phyloP scores from a whole-genome alignment of 2,329 filamentous ascomycete genomes.

The Zalaria sp. region DNA sequence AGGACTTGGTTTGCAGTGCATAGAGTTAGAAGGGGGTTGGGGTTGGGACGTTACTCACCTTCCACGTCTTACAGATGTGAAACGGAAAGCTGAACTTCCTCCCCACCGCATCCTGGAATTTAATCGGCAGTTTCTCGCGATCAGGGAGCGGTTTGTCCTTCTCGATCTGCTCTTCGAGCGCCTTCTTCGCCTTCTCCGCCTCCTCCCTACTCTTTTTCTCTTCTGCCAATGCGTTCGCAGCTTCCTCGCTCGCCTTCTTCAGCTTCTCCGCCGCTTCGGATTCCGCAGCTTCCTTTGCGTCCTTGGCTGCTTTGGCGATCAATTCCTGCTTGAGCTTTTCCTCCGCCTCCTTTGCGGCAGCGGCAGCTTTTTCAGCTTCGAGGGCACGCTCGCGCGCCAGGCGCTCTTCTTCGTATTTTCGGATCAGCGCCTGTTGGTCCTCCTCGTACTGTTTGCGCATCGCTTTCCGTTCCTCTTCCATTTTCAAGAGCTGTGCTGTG shows the following conservation, averaged over 20 bases:
- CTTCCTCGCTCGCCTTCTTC: constrained; percentile 30
- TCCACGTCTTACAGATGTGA: constrained; percentile 71
- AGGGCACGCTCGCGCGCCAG: constrained; percentile 19
- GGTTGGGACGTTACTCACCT: constrained; percentile 40
- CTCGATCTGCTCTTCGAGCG: constrained; percentile 31
- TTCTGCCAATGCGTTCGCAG: constrained; percentile 40
- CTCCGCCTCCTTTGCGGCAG: constrained; percentile 32
- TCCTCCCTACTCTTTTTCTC: constrained; percentile 36
- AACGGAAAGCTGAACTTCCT: constrained; percentile 89
- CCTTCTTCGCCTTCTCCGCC: constrained; percentile 34
- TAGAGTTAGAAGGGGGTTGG: no score
- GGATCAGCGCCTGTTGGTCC: constrained; percentile 17
- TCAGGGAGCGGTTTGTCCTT: constrained; percentile 35
- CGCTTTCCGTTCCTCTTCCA: neutral
- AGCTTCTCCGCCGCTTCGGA: constrained; percentile 37
- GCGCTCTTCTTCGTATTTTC: constrained; percentile 27
- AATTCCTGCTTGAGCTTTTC: constrained; percentile 32
- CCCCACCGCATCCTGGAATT: constrained; percentile 82
- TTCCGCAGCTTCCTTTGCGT: constrained; percentile 18
- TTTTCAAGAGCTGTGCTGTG: neutral
- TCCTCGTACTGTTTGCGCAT: constrained; percentile 6
- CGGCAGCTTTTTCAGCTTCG: constrained; percentile 19
- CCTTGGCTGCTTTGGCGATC: constrained; percentile 15
- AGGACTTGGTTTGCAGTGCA: no score
- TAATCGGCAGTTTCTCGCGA: constrained; percentile 59